Base-by-base conservation (phyloP, 805 yeast species). In the Starmerella apicola region DNA sequence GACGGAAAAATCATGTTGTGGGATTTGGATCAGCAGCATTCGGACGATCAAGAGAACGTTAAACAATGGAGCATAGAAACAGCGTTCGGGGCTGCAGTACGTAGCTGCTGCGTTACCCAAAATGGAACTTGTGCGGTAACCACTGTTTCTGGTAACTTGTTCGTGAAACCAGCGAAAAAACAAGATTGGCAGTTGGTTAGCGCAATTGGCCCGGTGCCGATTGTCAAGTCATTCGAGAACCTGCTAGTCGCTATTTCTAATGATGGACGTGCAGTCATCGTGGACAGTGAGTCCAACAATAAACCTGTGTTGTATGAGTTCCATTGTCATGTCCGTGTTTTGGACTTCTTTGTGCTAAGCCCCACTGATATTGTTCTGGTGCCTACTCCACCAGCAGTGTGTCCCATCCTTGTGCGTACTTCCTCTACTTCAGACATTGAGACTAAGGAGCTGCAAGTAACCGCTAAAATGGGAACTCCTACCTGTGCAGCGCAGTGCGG, bases 1-100 rank as follows among this genome's bases (percentile, higher is more conserved):
- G 98, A 91, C 60, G 96, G 96, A 0, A 72, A 81, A 49, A 59
- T 86, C 2, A 68, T 81, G 46, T 49, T 81, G 4, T 74, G 77
- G 53, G 80, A 79, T 50, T 56, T 54, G 9, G 39, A 33, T 15
- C 5, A 18, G 8, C 29, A 27, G 18, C 34, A 32, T 28, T 19
- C 29, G 13, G 27, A 21, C 16, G 25, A 20, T 12, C 17, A 34
- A 8, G n/a, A 12, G 25, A 18, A 9, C n/a, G 8, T 18, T 10
- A 8, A 13, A 13, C 34, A 33, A 25, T 42, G 34, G 37, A 23
- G 31, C 15, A 32, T 32, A 15, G 25, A 20, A 8, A 20, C 25
- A 5, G 25, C 12, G 25, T 36, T 35, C 12, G 42, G 40, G n/a
- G 38, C n/a, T 3, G 7, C 23, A 5, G 30, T 38, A 1, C 35